Evolutionary conservation across 2,329 filamentous ascomycete species (phyloP).

Genomic region (Penicillium decumbens): DNA sequence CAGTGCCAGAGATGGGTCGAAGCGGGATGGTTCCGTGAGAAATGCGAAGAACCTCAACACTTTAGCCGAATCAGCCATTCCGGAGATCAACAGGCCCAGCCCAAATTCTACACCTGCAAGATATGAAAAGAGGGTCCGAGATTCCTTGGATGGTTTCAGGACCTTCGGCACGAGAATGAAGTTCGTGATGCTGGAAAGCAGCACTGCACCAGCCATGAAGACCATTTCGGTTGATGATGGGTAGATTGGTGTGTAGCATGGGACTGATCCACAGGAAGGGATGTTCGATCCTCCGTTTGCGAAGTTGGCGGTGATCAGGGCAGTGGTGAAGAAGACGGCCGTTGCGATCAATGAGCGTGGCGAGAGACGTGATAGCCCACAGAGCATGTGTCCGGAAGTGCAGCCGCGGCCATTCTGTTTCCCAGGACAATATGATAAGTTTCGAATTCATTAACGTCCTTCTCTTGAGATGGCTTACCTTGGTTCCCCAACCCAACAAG

Average conservation of each 20-base stretch:
- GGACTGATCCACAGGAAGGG: constrained; percentile 36
- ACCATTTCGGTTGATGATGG: constrained; percentile 36
- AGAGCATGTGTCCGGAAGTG: constrained; percentile 55
- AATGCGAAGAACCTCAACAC: constrained; percentile 49
- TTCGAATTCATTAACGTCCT: neutral
- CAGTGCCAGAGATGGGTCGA: constrained; percentile 50
- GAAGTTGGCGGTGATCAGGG: constrained; percentile 43
- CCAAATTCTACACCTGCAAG: constrained; percentile 50
- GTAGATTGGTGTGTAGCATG: constrained; percentile 48
- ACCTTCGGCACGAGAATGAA: constrained; percentile 31
- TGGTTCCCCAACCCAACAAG: constrained; percentile 51
- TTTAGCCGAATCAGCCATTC: constrained; percentile 50
- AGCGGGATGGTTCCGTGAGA: constrained; percentile 40
- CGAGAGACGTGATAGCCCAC: constrained; percentile 49
- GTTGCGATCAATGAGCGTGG: constrained; percentile 49
- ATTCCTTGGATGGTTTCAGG: constrained; percentile 28
- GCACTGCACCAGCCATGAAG: constrained; percentile 32
- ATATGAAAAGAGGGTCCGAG: constrained; percentile 39
- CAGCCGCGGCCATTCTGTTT: constrained; percentile 48
- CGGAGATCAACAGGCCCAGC: constrained; percentile 49
- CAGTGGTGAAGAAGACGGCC: constrained; percentile 42
- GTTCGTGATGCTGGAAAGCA: constrained; percentile 31
- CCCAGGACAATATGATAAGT: neutral
- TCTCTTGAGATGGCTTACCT: constrained; percentile 34
- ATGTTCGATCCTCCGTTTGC: constrained; percentile 35